These are phyloP conservation scores for Ustilago trichophora DNA, from an alignment of 1,284 basidiomycete genomes.

Conservation along the genomic window DNA sequence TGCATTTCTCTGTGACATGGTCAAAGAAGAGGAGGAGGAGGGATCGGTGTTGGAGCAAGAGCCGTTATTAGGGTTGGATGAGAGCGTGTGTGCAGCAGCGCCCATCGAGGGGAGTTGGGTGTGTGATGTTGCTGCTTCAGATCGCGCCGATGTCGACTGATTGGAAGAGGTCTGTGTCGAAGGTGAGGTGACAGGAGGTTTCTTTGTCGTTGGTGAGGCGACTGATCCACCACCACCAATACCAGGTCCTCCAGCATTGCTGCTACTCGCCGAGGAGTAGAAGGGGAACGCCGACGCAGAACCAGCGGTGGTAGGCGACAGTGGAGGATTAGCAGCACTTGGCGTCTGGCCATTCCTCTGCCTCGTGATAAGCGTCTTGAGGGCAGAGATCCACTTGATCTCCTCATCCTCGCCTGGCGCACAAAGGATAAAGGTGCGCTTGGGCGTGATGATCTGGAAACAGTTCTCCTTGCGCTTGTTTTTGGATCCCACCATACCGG, in stretches of 20 bases:
- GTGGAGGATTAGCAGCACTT: constrained; percentile 10
- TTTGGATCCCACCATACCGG: constrained; percentile 30
- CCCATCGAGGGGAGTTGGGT: constrained; percentile 32
- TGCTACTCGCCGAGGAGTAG: constrained; percentile 1
- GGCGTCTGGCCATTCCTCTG: constrained; percentile 44
- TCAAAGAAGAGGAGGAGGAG: too few species aligned
- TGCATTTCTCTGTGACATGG: too few species aligned
- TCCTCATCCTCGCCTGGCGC: constrained; percentile 98
- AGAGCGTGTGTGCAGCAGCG: constrained; percentile 36
- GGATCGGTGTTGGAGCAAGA: background rate
- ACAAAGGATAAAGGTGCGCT: constrained; percentile 85
- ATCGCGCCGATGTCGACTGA: background rate
- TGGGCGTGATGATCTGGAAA: constrained; percentile 96
- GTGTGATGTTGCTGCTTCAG: background rate
- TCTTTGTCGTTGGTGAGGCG: constrained; percentile 8
- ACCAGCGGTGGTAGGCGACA: constrained; percentile 23
- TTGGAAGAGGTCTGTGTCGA: too few species aligned
- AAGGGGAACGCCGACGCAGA: constrained; percentile 24
- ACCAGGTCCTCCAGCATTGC: background rate
- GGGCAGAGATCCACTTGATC: constrained; percentile 95
- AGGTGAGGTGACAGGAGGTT: too few species aligned
- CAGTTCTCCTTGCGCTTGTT: constrained; percentile 71
- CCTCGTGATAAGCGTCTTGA: constrained; percentile 81
- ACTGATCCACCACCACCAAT: constrained; percentile 1
- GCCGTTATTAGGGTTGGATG: background rate